Conservation (phyloP, 129 eudicot genomes). For the Smallanthus sonchifolius region DNA sequence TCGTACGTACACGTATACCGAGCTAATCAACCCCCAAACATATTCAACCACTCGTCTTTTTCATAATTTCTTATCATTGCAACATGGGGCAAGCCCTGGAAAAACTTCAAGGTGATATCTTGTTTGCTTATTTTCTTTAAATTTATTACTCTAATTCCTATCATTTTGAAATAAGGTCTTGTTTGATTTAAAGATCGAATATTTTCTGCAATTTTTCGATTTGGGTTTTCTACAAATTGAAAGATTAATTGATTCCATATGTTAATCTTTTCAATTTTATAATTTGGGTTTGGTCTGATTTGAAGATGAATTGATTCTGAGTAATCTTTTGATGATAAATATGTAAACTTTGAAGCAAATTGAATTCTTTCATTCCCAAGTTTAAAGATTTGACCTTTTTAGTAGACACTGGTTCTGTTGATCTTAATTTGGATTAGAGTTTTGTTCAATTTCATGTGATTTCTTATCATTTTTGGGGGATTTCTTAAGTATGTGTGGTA, state of each 20-base stretch:
- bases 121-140: too few species aligned
- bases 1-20: constrained; percentile 14
- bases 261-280: neutral
- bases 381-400: neutral
- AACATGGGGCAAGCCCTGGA: constrained; percentile 34
- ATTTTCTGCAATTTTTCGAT: neutral
- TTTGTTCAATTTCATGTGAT: constrained; percentile 1
- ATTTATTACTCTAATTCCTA: neutral
- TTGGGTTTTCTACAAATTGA: neutral
- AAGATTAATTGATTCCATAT: neutral
- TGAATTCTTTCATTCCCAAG: neutral
- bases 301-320: neutral
- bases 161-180: neutral
- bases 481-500: neutral
- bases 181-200: neutral
- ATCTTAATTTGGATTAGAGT: neutral
- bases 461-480: neutral
- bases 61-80: neutral
- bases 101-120: constrained; percentile 28
- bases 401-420: neutral
- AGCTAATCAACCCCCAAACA: constrained; percentile 4
- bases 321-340: constrained; percentile 6
- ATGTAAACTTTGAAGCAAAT: neutral
- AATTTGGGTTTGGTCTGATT: constrained; percentile 1
- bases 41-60: neutral